Percentiles rank a stretch among this genome's conserved stretches.
Evolutionary conservation across 2,329 filamentous ascomycete genomes (phyloP).

Genomic region (Xylariaceae sp.): DNA sequence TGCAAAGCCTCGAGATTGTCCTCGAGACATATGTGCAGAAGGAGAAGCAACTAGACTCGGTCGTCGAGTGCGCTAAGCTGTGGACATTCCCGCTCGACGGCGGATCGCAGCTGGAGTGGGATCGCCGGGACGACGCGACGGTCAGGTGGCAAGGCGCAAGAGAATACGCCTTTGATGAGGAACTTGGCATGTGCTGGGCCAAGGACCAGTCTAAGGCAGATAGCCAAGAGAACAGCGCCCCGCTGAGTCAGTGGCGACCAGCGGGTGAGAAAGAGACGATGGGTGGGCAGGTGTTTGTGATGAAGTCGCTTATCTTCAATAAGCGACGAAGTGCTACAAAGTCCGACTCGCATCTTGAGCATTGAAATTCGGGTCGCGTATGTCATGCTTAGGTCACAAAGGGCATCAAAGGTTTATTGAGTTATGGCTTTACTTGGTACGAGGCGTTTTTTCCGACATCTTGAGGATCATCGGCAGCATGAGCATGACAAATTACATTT

Average conservation of each 20-base stretch:
- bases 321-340: constrained; percentile 7
- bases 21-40: constrained; percentile 25
- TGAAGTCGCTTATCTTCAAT: constrained; percentile 16
- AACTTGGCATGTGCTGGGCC: constrained; percentile 3
- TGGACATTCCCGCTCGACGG: constrained; percentile 24
- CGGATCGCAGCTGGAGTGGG: constrained; percentile 21
- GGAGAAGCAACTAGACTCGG: constrained; percentile 21
- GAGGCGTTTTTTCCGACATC: too few relatives aligned
- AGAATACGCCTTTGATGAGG: constrained; percentile 17
- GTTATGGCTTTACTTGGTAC: too few relatives aligned
- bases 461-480: too few relatives aligned
- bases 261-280: neutral
- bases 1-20: constrained; percentile 22
- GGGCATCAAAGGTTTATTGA: too few relatives aligned
- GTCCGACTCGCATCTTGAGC: neutral
- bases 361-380: too few relatives aligned
- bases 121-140: constrained; percentile 15
- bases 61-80: constrained; percentile 24
- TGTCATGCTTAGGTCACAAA: too few relatives aligned
- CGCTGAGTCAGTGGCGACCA: constrained; percentile 14
- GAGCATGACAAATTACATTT: too few relatives aligned
- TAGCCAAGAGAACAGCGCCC: neutral
- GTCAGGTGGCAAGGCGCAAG: constrained; percentile 21
- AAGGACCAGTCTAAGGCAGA: constrained; percentile 3
- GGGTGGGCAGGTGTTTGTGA: constrained; percentile 19